Base-by-base conservation (phyloP, 2,329 filamentous ascomycete species). In the Neofusicoccum sp. region DNA sequence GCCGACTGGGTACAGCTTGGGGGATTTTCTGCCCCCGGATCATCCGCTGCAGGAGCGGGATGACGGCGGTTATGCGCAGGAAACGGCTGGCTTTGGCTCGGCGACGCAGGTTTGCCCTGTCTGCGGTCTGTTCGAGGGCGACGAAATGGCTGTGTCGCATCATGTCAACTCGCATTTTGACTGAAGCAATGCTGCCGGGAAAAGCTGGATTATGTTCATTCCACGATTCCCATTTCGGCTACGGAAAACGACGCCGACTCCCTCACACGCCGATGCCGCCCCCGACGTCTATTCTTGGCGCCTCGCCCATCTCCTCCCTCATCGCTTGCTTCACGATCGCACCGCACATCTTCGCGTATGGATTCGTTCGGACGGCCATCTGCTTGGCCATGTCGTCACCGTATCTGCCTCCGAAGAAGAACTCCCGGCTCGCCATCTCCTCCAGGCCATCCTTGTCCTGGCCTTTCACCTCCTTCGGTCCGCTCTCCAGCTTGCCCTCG, bases 71-170 rank as follows among this genome's bases (percentile, higher is more conserved):
- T 41, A 28, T 59, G 62, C n/a, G 57, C 63, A 38, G 48, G 30
- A 31, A 45, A 62, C 60, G 57, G 49, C 33, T 65, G 49, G 20
- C 56, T 44, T 20, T 67, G 70, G 40, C 66, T 73, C 60, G 36
- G 69, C 65, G 56, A 73, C 64, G 30, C 75, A 67, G 49, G 51
- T 59, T 5, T 91, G 88, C 69, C 88, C 88, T 0, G 84, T 91
- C 1, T 91, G 88, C 69, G 80, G 79, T 3, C 73, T 68, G 0
- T 91, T 90, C 70, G 81, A 87, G 65, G 88, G 88, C 1, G 88
- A 91, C 65, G 87, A 88, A 66, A 76, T 78, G 0, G 88, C 88
- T 7, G 86, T 91, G 8, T 83, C 84, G 8, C 81, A 87, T 71
- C 88, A 91, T 67, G 86, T 90, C 62, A 83, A 84, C 28, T 71